phyloP scores from a whole-genome alignment of 192 early-diverging fungal species.

The Backusella luteola region DNA sequence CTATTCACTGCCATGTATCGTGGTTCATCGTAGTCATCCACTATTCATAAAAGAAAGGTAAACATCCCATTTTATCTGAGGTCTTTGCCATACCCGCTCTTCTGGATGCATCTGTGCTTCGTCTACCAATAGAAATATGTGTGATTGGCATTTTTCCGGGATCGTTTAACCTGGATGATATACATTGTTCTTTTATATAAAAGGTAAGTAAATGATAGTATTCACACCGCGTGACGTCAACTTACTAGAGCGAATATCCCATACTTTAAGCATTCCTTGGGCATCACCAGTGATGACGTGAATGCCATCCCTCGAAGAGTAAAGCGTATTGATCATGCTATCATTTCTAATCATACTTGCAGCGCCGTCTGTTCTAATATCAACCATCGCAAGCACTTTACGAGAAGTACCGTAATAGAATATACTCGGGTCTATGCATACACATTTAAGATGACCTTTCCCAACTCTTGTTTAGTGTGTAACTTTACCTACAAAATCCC shows the following conservation, averaged over 20 bases:
- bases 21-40: slow-evolving; percentile 58
- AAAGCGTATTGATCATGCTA: slow-evolving; percentile 80
- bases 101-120: slow-evolving; percentile 36
- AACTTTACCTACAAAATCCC: slow-evolving; percentile 63
- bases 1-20: slow-evolving; percentile 88
- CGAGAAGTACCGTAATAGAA: slow-evolving; percentile 81
- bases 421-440: slow-evolving; percentile 58
- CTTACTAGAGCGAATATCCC: slow-evolving; percentile 81
- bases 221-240: background rate
- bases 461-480: background rate
- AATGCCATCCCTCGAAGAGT: slow-evolving; percentile 69
- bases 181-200: slow-evolving; percentile 43
- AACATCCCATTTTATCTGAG: background rate
- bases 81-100: slow-evolving; percentile 30
- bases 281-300: slow-evolving; percentile 84
- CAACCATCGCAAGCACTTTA: slow-evolving; percentile 66
- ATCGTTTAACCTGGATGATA: slow-evolving; percentile 63
- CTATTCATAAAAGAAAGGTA: slow-evolving; percentile 17
- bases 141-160: slow-evolving; percentile 75
- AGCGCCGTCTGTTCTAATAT: slow-evolving; percentile 40
- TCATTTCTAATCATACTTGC: slow-evolving; percentile 58
- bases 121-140: slow-evolving; percentile 61
- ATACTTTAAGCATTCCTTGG: slow-evolving; percentile 84
- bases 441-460: too few species aligned
- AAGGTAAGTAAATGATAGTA: background rate